Percentiles rank a stretch among this genome's conserved stretches.
phyloP scores from a whole-genome alignment of 495 filamentous ascomycete species.

The Trichoderma gamsii region DNA sequence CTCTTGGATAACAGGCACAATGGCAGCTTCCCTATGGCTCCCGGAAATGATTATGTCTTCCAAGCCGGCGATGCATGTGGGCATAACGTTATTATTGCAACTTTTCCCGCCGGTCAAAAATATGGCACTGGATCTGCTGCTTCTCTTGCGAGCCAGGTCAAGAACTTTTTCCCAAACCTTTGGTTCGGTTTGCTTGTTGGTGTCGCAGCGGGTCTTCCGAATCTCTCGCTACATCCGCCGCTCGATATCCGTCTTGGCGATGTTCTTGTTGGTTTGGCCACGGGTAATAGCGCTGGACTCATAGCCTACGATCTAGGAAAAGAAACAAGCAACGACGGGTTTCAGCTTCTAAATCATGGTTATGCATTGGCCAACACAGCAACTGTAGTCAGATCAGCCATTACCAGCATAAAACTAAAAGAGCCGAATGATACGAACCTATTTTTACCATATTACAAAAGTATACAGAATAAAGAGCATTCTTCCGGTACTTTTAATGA shows the following conservation, averaged over 20 bases:
- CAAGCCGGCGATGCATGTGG: slow-evolving; percentile 29
- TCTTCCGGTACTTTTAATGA: slow-evolving; percentile 21
- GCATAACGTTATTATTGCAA: slow-evolving; percentile 40
- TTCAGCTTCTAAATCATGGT: slow-evolving; percentile 22
- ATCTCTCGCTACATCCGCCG: slow-evolving; percentile 21
- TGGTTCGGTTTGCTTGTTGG: slow-evolving; percentile 36
- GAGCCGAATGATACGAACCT: slow-evolving; percentile 16
- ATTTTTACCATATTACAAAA: slow-evolving; percentile 24
- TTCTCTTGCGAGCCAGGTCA: slow-evolving; percentile 34
- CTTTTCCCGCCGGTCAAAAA: slow-evolving; percentile 30
- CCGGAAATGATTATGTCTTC: slow-evolving; percentile 34
- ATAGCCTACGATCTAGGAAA: slow-evolving; percentile 29
- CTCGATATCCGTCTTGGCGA: slow-evolving; percentile 39
- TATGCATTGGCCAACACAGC: slow-evolving; percentile 24
- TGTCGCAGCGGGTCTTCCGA: slow-evolving; percentile 28
- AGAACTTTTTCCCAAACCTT: slow-evolving; percentile 33
- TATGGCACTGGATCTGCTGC: slow-evolving; percentile 34
- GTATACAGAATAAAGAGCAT: slow-evolving; percentile 22
- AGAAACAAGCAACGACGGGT: slow-evolving; percentile 21
- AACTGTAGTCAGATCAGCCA: slow-evolving; percentile 24
- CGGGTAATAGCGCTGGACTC: slow-evolving; percentile 20
- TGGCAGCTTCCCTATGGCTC: slow-evolving; percentile 23
- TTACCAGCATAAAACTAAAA: slow-evolving; percentile 21
- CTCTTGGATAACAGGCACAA: slow-evolving; percentile 25
- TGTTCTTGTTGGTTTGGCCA: slow-evolving; percentile 29